Evolutionary conservation across 805 yeast genomes (phyloP).

Genomic region (Kuraishia floccosa): DNA sequence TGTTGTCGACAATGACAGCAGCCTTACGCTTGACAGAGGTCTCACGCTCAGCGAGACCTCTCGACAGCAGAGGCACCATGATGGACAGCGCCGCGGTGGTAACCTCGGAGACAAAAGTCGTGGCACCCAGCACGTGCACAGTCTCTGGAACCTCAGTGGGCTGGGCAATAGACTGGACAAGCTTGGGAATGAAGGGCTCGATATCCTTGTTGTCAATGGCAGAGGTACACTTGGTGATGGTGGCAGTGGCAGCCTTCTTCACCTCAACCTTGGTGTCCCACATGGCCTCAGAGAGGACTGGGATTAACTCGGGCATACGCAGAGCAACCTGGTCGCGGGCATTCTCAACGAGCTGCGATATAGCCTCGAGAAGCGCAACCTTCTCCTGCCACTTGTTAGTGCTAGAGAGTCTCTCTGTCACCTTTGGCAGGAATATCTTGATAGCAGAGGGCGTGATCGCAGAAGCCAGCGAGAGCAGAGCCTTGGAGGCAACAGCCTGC

Average conservation of each 20-base stretch:
- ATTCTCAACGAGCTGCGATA: constrained; percentile 80
- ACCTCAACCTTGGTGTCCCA: constrained; percentile 99
- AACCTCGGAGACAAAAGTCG: constrained; percentile 98
- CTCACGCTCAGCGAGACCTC: constrained; percentile 99
- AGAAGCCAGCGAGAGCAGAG: constrained; percentile 67
- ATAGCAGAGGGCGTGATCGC: constrained; percentile 89
- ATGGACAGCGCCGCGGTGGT: constrained; percentile 98
- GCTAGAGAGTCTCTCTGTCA: constrained; percentile 53
- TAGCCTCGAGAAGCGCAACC: constrained; percentile 78
- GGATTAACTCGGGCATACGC: constrained; percentile 99
- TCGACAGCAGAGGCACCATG: constrained; percentile 96
- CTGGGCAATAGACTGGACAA: constrained; percentile 92
- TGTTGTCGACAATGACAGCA: constrained; percentile 99
- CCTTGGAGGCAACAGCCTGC: constrained; percentile 62
- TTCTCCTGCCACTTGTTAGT: constrained; percentile 98
- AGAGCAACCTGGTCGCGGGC: constrained; percentile 95
- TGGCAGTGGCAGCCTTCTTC: constrained; percentile 90
- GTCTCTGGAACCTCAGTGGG: constrained; percentile 98
- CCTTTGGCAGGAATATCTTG: constrained; percentile 79
- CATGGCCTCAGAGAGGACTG: constrained; percentile 98
- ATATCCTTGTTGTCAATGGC: constrained; percentile 99
- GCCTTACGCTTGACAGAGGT: constrained; percentile 99
- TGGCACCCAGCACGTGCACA: constrained; percentile 97
- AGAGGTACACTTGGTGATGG: constrained; percentile 94
- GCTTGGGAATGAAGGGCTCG: constrained; percentile 96